These are phyloP conservation scores for Combretum micranthum DNA, from an alignment of 345 rosid genomes.

Conservation along the genomic window DNA sequence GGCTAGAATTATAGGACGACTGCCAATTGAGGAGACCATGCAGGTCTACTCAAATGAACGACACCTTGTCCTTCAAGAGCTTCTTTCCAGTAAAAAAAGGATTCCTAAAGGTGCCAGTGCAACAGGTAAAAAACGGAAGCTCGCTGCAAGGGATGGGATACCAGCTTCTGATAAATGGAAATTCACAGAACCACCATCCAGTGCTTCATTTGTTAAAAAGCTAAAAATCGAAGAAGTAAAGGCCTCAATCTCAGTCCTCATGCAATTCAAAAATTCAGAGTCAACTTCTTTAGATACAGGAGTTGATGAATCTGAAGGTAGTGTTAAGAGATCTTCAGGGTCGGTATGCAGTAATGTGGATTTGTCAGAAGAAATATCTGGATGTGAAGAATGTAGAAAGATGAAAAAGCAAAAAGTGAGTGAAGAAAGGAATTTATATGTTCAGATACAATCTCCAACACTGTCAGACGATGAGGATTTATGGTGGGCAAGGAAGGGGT, in stretches of 20 bases:
- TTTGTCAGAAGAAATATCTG: conserved; percentile 51
- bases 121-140: conserved; percentile 34
- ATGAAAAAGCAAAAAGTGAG: conserved; percentile 52
- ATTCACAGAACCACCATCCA: conserved; percentile 22
- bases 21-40: conserved; percentile 55
- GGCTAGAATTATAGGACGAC: conserved; percentile 52
- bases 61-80: conserved; percentile 60
- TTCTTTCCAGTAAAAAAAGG: conserved; percentile 28
- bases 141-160: conserved; percentile 20
- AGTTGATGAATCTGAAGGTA: conserved; percentile 60
- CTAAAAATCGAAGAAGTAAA: conserved; percentile 54
- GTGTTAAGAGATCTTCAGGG: conserved; percentile 55
- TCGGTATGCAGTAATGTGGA: conserved; percentile 37
- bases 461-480: conserved; percentile 80
- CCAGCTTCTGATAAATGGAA: conserved; percentile 35
- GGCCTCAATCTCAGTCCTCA: conserved; percentile 52
- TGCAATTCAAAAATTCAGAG: conserved; percentile 57
- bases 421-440: conserved; percentile 59
- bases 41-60: conserved; percentile 75
- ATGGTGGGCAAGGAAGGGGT: conserved; percentile 91
- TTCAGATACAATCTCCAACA: conserved; percentile 58
- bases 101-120: conserved; percentile 14
- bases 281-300: conserved; percentile 34
- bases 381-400: conserved; percentile 92
- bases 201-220: conserved; percentile 29